These are phyloP conservation scores for Thelephora terrestris DNA, from an alignment of 1,284 basidiomycete genomes.

Conservation along the genomic window DNA sequence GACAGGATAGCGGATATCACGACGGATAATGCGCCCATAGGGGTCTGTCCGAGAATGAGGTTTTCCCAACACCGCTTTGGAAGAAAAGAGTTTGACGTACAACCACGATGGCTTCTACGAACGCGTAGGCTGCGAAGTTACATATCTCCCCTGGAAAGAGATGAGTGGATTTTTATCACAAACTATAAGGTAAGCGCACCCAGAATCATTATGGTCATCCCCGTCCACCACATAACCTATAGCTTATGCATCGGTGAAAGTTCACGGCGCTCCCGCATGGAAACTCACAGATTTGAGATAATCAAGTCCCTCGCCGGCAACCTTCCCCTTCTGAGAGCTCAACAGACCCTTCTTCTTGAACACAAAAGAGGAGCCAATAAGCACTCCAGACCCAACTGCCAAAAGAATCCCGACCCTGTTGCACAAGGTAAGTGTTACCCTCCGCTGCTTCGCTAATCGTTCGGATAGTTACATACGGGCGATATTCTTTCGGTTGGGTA, in stretches of 20 bases:
- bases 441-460: too few species aligned
- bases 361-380: conserved; percentile 51
- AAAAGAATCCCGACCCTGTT: conserved; percentile 18
- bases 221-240: conserved; percentile 43
- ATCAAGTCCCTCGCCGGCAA: conserved; percentile 51
- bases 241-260: not conserved
- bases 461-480: too few species aligned
- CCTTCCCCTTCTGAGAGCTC: conserved; percentile 31
- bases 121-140: conserved; percentile 29
- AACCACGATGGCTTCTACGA: conserved; percentile 42
- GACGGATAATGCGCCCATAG: conserved; percentile 59
- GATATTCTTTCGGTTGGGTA: too few species aligned
- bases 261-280: not conserved
- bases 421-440: too few species aligned
- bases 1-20: conserved; percentile 65
- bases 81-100: conserved; percentile 20
- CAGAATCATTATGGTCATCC: conserved; percentile 38
- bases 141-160: conserved; percentile 19
- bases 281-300: conserved; percentile 44
- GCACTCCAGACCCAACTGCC: conserved; percentile 47
- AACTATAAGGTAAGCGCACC: not conserved
- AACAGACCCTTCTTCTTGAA: conserved; percentile 53
- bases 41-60: conserved; percentile 27
- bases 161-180: not conserved
- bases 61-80: not conserved